phyloP scores from a whole-genome alignment of 257 asterid species.

The Solanum stenotomum region DNA sequence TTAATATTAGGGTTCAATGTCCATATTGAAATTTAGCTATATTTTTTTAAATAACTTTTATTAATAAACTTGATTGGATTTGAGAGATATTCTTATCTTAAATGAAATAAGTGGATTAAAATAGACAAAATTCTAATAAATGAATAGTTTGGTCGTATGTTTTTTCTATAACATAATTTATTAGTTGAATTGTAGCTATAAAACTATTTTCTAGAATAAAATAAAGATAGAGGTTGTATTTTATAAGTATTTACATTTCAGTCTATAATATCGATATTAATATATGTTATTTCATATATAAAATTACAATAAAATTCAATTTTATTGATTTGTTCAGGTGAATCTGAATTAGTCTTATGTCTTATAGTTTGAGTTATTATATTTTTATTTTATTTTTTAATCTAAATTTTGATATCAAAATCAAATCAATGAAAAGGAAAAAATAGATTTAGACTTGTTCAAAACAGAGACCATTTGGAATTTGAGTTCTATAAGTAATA shows the following conservation, averaged over 20 bases:
- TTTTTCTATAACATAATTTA: not conserved
- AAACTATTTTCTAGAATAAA: too few relatives aligned
- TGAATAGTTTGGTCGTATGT: too few relatives aligned
- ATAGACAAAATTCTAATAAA: too few relatives aligned
- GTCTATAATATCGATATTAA: not conserved
- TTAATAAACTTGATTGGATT: not conserved
- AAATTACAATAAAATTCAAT: too few relatives aligned
- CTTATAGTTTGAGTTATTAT: too few relatives aligned
- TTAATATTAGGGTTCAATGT: not conserved
- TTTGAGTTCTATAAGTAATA: not conserved
- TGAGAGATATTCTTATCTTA: not conserved
- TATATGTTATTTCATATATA: not conserved
- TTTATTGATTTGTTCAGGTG: not conserved
- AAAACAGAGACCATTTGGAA: not conserved
- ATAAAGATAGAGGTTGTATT: not conserved
- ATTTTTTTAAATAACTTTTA: too few relatives aligned
- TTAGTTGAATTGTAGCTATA: not conserved
- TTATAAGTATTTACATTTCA: not conserved
- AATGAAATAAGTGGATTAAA: too few relatives aligned
- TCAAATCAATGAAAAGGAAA: too few relatives aligned
- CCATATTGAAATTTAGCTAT: not conserved
- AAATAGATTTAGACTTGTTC: not conserved
- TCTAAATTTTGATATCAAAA: too few relatives aligned
- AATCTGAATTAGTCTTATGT: not conserved
- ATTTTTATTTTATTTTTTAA: fast-evolving